Evolutionary conservation across 768 basidiomycete species (phyloP).

Genomic region (Podaxis sp.): DNA sequence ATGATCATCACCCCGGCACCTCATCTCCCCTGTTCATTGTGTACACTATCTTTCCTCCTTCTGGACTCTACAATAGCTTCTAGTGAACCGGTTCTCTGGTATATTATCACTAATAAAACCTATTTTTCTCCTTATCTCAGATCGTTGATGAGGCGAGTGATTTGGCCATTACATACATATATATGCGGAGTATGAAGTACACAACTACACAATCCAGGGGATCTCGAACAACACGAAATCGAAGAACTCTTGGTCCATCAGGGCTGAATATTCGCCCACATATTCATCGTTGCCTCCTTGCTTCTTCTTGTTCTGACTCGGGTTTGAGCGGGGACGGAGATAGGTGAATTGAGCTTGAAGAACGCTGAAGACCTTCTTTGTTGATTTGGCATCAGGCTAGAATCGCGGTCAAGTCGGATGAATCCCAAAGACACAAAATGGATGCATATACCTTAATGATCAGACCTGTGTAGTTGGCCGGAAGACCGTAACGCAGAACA

Average conservation of each 20-base stretch:
- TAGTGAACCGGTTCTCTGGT: slow-evolving; percentile 16
- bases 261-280: slow-evolving; percentile 85
- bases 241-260: slow-evolving; percentile 95
- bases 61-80: slow-evolving; percentile 11
- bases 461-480: slow-evolving; percentile 85
- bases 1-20: not conserved
- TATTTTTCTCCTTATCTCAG: slow-evolving; percentile 1
- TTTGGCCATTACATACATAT: not conserved
- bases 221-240: slow-evolving; percentile 95
- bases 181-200: slow-evolving; percentile 12
- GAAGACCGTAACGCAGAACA: slow-evolving; percentile 92
- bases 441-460: slow-evolving; percentile 62
- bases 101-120: slow-evolving; percentile 19
- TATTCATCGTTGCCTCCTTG: slow-evolving; percentile 60
- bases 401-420: not conserved
- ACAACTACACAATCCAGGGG: slow-evolving; percentile 78
- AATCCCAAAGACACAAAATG: not conserved
- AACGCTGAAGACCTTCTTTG: slow-evolving; percentile 72
- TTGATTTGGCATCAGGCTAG: slow-evolving; percentile 84
- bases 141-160: not conserved
- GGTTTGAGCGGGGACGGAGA: slow-evolving; percentile 69
- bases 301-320: slow-evolving; percentile 43
- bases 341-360: slow-evolving; percentile 82
- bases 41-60: slow-evolving; percentile 8
- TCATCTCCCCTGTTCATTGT: not conserved